phyloP scores from a whole-genome alignment of 257 asterid genomes.

The Haberlea rhodopensis region DNA sequence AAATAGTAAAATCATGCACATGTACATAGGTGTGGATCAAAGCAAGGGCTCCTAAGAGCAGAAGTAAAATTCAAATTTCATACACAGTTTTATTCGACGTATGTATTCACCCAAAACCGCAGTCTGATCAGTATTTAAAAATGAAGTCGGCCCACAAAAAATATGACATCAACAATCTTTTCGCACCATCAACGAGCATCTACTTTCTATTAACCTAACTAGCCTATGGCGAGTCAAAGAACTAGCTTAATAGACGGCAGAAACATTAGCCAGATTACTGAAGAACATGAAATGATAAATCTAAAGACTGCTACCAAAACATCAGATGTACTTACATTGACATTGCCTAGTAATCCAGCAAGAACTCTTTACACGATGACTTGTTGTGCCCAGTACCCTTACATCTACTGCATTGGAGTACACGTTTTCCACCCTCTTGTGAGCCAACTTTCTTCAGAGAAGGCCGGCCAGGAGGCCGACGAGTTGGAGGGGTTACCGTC shows the following conservation, averaged over 20 bases:
- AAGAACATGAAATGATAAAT: conserved; percentile 14
- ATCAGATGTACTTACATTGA: conserved; percentile 29
- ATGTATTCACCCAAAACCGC: no score
- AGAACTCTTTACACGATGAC: conserved; percentile 83
- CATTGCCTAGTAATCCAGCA: conserved; percentile 51
- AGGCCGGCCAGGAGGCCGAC: conserved; percentile 95
- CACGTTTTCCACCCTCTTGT: conserved; percentile 64
- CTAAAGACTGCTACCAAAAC: conserved; percentile 20
- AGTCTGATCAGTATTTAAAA: no score
- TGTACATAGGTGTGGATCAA: background rate
- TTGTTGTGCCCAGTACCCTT: conserved; percentile 94
- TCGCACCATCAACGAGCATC: background rate
- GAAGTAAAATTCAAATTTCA: background rate
- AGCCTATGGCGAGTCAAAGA: background rate
- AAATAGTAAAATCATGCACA: background rate
- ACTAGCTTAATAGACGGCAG: background rate
- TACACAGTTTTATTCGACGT: no score
- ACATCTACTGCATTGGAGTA: conserved; percentile 90
- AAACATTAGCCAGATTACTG: background rate
- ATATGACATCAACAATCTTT: background rate
- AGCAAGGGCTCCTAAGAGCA: background rate
- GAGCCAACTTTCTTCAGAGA: conserved; percentile 64
- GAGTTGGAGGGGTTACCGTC: conserved; percentile 85
- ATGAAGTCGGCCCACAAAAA: background rate
- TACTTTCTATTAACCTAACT: background rate